Evolutionary conservation across 495 filamentous ascomycete genomes (phyloP).

Genomic region (Wilcoxina mikolae): DNA sequence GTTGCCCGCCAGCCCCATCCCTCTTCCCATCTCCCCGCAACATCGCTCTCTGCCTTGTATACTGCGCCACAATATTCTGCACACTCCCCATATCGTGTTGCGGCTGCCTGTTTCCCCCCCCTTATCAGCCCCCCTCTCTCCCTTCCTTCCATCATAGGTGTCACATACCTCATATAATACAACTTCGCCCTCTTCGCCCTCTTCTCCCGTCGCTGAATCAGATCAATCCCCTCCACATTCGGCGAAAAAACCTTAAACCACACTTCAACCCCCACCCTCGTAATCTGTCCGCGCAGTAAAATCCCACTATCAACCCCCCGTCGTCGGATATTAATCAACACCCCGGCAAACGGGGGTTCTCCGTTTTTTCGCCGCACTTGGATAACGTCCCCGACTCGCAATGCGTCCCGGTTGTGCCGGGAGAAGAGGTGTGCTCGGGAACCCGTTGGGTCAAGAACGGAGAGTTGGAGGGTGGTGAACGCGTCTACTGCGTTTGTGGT

Average conservation of each 20-base stretch:
- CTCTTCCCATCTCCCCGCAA: slow-evolving; percentile 4
- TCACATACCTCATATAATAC: slow-evolving; percentile 73
- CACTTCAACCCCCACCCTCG: slow-evolving; percentile 85
- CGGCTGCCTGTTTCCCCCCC: slow-evolving; percentile 34
- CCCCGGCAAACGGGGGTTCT: slow-evolving; percentile 70
- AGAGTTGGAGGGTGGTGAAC: slow-evolving; percentile 50
- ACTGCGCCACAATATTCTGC: slow-evolving; percentile 55
- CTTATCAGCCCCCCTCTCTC: slow-evolving; percentile 10
- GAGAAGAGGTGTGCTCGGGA: slow-evolving; percentile 68
- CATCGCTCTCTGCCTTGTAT: slow-evolving; percentile 36
- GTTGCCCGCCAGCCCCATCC: not conserved
- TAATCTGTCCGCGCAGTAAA: slow-evolving; percentile 67
- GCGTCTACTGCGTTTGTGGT: slow-evolving; percentile 47
- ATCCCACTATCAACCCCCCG: slow-evolving; percentile 75
- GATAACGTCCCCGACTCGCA: slow-evolving; percentile 74
- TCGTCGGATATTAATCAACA: slow-evolving; percentile 68
- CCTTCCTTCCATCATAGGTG: slow-evolving; percentile 33
- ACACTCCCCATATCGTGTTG: slow-evolving; percentile 57
- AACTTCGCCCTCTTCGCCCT: slow-evolving; percentile 75
- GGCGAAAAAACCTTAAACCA: slow-evolving; percentile 88
- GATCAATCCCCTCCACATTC: slow-evolving; percentile 78
- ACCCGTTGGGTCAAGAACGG: slow-evolving; percentile 65
- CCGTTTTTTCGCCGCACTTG: slow-evolving; percentile 63
- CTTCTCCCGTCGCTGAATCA: slow-evolving; percentile 73
- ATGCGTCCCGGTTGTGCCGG: slow-evolving; percentile 55